Evolutionary conservation across 1,284 basidiomycete species (phyloP), one percentile per base, ranked within the genome.

Genomic region (Butyriboletus appendiculatus): DNA sequence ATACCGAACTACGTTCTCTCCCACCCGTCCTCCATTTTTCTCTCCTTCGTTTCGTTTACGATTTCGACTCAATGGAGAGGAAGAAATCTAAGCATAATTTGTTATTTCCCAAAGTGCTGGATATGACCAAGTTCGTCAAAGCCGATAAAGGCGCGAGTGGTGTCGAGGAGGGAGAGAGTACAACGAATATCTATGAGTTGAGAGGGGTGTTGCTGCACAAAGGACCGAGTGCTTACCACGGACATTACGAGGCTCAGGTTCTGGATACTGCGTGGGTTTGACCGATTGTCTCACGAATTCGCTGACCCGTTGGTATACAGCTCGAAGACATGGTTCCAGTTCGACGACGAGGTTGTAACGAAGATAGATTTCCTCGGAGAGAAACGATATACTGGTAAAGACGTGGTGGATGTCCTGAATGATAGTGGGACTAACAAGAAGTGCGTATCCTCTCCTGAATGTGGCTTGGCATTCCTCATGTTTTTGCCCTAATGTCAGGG

Each of bases 181-280:
- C 45, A 30, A 46, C 66, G 6, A 59, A 77, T 62, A 65, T 81
- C 20, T 97, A 96, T 64, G 88, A 94, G 50, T 73, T 97, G 30
- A 80, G 86, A 41, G 94, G 91, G 7, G 84, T 96, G 10, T 73
- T 97, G 10, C 70, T 92, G 50, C 94, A 97, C 72, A 90, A 90
- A 64, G 94, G 94, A 2, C 64, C 81, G 10, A 89, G 92, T 73
- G 94, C 94, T 12, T 90, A 95, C 72, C 90, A 93, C 62, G 94
- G 94, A 3, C 94, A 97, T 68, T 97, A 97, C 64, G 88, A 93
- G 62, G 92, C 92, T 28, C 90, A 96, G 65, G 90, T 94, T 7
- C 88, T 85, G 64, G 91, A 96, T 67, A 76, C 79, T 41, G 71
- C 73, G 92, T 95, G 64, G 63, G 86, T 74, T 44, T 37, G 43